A percentile compares a stretch with the other conserved stretches of the same genome.
These are phyloP conservation scores for Aspergillus affinis DNA, from an alignment of 495 filamentous ascomycete species.

Conservation along the genomic window DNA sequence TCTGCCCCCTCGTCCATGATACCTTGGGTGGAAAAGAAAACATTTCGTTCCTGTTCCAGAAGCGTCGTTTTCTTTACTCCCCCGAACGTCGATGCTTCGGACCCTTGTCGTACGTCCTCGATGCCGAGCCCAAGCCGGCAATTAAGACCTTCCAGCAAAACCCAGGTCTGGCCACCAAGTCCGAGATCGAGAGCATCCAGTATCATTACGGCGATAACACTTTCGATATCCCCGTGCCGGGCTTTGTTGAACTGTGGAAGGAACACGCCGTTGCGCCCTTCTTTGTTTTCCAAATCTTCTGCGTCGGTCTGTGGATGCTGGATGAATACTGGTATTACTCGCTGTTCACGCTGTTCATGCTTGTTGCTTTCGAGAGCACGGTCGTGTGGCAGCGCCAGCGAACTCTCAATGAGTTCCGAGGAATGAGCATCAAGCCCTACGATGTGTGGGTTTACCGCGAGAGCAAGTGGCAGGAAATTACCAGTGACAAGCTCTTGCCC, in stretches of 20 bases:
- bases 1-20: constrained; percentile 75
- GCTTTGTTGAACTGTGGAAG: constrained; percentile 92
- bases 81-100: constrained; percentile 67
- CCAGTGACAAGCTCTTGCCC: constrained; percentile 90
- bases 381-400: constrained; percentile 99
- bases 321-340: constrained; percentile 99
- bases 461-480: constrained; percentile 82
- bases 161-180: constrained; percentile 65
- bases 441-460: constrained; percentile 85
- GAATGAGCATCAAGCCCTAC: constrained; percentile 99
- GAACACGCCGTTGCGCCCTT: constrained; percentile 98
- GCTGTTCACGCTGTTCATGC: constrained; percentile 97
- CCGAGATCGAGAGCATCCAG: constrained; percentile 73
- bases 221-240: constrained; percentile 96
- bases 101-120: constrained; percentile 81
- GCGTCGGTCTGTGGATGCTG: constrained; percentile 96
- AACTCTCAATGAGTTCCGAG: constrained; percentile 94
- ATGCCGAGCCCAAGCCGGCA: constrained; percentile 74
- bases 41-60: constrained; percentile 94
- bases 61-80: constrained; percentile 90
- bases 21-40: constrained; percentile 69
- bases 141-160: constrained; percentile 76
- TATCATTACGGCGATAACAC: constrained; percentile 96
- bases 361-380: constrained; percentile 95
- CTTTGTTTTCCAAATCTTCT: constrained; percentile 99